Evolutionary conservation across 108 stramenopile species (phyloP).

Genomic region (Cyclotella kingstonii): DNA sequence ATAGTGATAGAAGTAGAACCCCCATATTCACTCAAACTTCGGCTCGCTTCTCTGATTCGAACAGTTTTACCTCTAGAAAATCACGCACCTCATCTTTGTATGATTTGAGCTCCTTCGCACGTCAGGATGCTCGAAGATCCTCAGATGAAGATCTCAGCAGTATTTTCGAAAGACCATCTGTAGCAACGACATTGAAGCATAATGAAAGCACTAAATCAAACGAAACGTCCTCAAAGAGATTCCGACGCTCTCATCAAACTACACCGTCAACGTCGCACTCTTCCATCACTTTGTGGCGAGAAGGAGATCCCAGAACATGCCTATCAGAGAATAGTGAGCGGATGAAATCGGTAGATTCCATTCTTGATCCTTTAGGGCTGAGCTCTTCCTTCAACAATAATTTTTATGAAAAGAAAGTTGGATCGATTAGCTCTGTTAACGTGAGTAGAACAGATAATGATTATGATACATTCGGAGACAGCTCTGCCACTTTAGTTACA

Average conservation of each 20-base stretch:
- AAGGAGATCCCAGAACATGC: not conserved
- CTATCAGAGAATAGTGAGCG: not conserved
- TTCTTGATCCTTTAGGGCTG: not conserved
- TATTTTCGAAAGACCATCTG: not conserved
- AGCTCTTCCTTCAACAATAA: constrained; percentile 9
- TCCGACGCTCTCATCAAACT: no score
- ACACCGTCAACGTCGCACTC: no score
- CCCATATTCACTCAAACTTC: not conserved
- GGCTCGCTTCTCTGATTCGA: not conserved
- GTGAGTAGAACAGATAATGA: not conserved
- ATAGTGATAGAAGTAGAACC: no score
- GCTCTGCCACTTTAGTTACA: not conserved
- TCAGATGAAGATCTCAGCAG: not conserved
- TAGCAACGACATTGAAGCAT: not conserved
- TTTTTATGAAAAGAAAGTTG: constrained; percentile 6
- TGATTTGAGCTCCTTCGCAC: not conserved
- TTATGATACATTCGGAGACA: not conserved
- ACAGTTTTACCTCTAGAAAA: not conserved
- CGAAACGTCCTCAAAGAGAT: no score
- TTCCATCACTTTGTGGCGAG: no score
- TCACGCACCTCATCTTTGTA: not conserved
- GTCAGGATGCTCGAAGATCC: not conserved
- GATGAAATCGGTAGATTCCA: not conserved
- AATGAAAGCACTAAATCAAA: not conserved
- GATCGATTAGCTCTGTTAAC: not conserved